phyloP scores from a whole-genome alignment of 768 basidiomycete genomes.

The Royoungia palumana region DNA sequence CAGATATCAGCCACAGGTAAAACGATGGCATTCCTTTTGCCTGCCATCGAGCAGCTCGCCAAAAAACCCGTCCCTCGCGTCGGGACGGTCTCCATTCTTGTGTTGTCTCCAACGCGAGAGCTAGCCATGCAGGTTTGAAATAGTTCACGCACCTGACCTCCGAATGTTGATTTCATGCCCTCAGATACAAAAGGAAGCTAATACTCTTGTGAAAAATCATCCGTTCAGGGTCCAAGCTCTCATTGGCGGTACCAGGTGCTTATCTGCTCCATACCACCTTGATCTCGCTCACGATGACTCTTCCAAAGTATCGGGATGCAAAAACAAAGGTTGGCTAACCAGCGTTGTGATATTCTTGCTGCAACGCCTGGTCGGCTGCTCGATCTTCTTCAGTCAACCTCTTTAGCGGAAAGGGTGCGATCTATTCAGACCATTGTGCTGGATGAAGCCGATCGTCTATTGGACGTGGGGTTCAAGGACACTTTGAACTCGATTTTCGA shows the following conservation, averaged over 20 bases:
- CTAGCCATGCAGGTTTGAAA: slow-evolving; percentile 65
- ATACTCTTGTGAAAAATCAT: slow-evolving; percentile 39
- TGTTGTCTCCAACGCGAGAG: slow-evolving; percentile 73
- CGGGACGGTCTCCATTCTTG: slow-evolving; percentile 51
- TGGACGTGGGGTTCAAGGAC: slow-evolving; percentile 70
- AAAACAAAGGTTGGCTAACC: slow-evolving; percentile 25
- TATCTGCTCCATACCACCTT: neutral
- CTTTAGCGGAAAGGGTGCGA: slow-evolving; percentile 35
- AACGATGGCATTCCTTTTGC: slow-evolving; percentile 74
- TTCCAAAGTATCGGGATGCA: slow-evolving; percentile 22
- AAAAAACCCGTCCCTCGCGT: slow-evolving; percentile 33
- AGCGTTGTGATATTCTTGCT: slow-evolving; percentile 53
- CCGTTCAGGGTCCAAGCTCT: slow-evolving; percentile 43
- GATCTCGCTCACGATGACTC: slow-evolving; percentile 1
- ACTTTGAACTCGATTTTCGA: slow-evolving; percentile 62
- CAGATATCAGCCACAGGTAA: slow-evolving; percentile 40
- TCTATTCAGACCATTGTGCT: slow-evolving; percentile 49
- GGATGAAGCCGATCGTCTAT: slow-evolving; percentile 72
- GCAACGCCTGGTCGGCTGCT: slow-evolving; percentile 76
- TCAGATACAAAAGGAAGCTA: slow-evolving; percentile 63
- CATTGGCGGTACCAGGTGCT: slow-evolving; percentile 55
- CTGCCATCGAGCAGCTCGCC: slow-evolving; percentile 64
- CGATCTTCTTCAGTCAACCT: slow-evolving; percentile 57
- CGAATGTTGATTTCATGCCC: slow-evolving; percentile 21
- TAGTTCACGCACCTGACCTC: neutral